Conservation (phyloP, 805 yeast species). For the Saturnispora dispora region DNA sequence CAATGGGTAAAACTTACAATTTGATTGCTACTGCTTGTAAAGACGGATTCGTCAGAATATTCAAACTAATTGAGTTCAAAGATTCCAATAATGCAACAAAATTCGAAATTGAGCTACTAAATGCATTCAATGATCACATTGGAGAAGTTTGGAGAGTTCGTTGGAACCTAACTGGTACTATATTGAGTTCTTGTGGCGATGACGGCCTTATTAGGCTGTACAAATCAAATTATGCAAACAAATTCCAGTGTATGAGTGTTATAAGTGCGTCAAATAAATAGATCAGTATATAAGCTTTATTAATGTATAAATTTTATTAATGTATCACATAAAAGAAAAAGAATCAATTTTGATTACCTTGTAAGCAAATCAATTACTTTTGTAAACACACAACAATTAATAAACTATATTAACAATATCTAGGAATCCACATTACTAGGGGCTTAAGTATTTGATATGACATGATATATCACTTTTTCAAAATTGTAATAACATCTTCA, state of each 20-base stretch:
- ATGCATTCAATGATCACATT: conserved; percentile 26
- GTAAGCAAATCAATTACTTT: neutral
- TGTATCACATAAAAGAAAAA: neutral
- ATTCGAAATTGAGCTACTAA: conserved; percentile 20
- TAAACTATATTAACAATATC: neutral
- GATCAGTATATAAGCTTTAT: neutral
- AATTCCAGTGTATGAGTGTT: conserved; percentile 88
- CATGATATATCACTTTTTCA: conserved; percentile 44
- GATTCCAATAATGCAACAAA: conserved; percentile 13
- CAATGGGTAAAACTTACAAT: conserved; percentile 85
- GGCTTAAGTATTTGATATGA: neutral
- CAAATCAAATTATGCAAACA: conserved; percentile 79
- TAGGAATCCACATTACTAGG: conserved; percentile 18
- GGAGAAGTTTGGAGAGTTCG: conserved; percentile 86
- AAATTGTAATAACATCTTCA: conserved; percentile 94
- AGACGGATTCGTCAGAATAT: conserved; percentile 86
- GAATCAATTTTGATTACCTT: too few species aligned
- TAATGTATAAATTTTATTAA: neutral
- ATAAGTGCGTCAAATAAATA: conserved; percentile 43
- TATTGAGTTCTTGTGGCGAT: conserved; percentile 88
- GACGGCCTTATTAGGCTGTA: conserved; percentile 88
- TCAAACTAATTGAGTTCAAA: conserved; percentile 49
- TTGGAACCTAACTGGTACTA: conserved; percentile 92
- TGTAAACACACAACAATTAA: neutral
- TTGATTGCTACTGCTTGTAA: conserved; percentile 91